These are phyloP conservation scores for Chlamydomonas applanata DNA, from an alignment of 139 green algal species.

Conservation along the genomic window DNA sequence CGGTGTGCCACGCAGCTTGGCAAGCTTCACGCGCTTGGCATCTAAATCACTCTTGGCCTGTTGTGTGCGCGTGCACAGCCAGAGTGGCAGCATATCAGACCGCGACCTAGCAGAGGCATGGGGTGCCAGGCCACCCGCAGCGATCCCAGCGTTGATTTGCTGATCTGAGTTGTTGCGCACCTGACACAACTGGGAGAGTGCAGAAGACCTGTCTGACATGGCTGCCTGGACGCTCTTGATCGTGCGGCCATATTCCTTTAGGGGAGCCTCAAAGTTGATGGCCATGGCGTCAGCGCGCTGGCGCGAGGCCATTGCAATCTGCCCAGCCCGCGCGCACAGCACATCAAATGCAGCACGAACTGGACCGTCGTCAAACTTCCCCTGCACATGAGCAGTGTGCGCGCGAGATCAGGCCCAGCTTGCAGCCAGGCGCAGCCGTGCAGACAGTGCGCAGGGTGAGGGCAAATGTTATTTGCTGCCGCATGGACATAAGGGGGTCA, in stretches of 20 bases:
- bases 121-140: no score
- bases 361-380: slow-evolving; percentile 23
- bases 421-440: no score
- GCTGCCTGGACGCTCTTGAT: slow-evolving; percentile 65
- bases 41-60: slow-evolving; percentile 71
- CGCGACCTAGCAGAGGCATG: no score
- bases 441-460: no score
- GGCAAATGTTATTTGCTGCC: no score
- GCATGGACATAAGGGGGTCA: no score
- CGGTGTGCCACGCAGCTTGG: slow-evolving; percentile 73
- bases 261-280: slow-evolving; percentile 75
- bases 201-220: slow-evolving; percentile 63
- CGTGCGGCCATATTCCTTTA: slow-evolving; percentile 79
- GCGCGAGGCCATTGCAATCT: slow-evolving; percentile 19
- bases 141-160: no score
- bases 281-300: slow-evolving; percentile 33
- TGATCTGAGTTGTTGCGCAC: no score
- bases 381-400: neutral
- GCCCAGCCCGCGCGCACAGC: slow-evolving; percentile 12
- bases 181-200: slow-evolving; percentile 46
- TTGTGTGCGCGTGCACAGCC: neutral
- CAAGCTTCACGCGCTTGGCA: slow-evolving; percentile 61
- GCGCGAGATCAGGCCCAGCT: no score
- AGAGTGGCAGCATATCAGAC: no score
- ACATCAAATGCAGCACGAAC: slow-evolving; percentile 20